These are phyloP conservation scores for Trichoderma sp. DNA, from an alignment of 2,329 filamentous ascomycete species.

Conservation along the genomic window DNA sequence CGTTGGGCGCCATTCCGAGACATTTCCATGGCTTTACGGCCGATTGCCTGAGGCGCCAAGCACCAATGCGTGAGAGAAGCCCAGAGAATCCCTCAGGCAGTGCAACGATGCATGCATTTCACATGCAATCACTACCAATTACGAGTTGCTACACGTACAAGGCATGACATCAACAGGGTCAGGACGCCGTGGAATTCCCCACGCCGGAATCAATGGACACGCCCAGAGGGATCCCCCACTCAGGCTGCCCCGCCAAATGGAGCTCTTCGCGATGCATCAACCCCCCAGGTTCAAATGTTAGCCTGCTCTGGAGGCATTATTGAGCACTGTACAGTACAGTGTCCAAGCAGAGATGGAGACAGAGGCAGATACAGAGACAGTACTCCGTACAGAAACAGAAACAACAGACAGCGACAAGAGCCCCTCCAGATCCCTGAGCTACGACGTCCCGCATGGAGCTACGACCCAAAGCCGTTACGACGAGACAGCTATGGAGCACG, in stretches of 20 bases:
- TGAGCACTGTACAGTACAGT: background rate
- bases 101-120: background rate
- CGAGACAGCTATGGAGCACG: background rate
- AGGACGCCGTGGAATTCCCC: background rate
- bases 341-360: background rate
- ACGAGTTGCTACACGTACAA: background rate
- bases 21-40: background rate
- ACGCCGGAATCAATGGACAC: background rate
- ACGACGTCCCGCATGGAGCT: conserved; percentile 4
- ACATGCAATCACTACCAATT: background rate
- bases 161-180: background rate
- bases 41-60: background rate
- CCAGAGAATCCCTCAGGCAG: background rate
- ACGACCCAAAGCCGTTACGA: background rate
- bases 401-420: background rate
- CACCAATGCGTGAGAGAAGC: background rate
- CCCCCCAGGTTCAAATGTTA: background rate
- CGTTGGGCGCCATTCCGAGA: background rate
- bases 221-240: conserved; percentile 2
- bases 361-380: too few species aligned
- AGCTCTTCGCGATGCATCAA: background rate
- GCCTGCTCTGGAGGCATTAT: background rate
- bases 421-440: background rate
- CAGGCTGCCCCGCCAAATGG: background rate
- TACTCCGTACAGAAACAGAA: too few species aligned